Evolutionary conservation across 1,139 yeast species (phyloP), one percentile per base, ranked within the genome.

Genomic region (Candida pseudocylindracea): DNA sequence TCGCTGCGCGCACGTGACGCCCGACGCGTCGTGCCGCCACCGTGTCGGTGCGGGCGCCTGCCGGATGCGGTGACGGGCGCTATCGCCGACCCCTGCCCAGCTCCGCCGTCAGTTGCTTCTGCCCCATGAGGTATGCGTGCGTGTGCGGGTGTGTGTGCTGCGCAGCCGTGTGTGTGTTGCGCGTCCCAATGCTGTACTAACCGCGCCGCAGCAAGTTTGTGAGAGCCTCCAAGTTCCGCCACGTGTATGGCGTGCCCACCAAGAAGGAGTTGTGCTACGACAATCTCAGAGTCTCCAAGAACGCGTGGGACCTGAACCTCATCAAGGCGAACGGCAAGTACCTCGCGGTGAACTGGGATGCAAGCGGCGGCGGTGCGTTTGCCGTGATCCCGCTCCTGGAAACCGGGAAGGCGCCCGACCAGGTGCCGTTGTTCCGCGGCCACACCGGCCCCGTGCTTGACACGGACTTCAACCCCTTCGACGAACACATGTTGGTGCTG

Each of bases 301-400:
- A 83, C 45, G 98, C 96, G 1, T 88, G 93, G 81, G 98, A 88
- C 50, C 80, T 94, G 33, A 85, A 85, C 50, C 63, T 88, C 41
- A 66, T 85, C 42, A 72, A 79, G 33, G 38, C 52, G 39, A 88
- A 88, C 49, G 91, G 94, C 27, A 74, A 76, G 51, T 88, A 69
- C 46, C 55, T 88, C 29, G 65, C 94, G 1, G 78, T 81, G 38
- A 83, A 81, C 51, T 83, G 94, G 94, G 83, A 80, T 38, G 64
- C 95, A 13, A 75, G 92, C 7, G 96, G 96, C 31, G 96, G 96
- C 39, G 98, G 98, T 34, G 91, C 96, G 0, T 85, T 88, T 59
- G 94, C 93, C 1, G 76, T 88, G 11, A 72, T 88, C 36, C 98
- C 98, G 2, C 57, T 80, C 26, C 48, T 51, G 8, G 95, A 85